Evolutionary conservation across 148 eudicot species (phyloP).

Genomic region (Chenopodium formosanum): DNA sequence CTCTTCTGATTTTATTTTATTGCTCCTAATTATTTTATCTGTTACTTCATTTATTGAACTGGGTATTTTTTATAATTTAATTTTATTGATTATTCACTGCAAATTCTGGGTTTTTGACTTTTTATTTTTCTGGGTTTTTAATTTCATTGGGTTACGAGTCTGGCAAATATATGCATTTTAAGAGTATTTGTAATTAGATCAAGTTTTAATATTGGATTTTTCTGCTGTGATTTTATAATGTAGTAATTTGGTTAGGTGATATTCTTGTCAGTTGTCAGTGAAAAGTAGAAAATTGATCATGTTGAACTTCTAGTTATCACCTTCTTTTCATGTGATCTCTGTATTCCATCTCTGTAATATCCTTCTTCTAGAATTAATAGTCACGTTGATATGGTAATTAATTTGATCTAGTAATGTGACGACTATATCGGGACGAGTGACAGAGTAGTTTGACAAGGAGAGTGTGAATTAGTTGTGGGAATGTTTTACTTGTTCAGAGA

Average conservation of each 20-base stretch:
- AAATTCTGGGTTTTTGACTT: neutral
- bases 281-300: neutral
- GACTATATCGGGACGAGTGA: neutral
- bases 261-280: neutral
- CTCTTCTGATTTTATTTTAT: neutral
- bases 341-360: neutral
- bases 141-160: neutral
- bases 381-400: too few relatives aligned
- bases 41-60: conserved; percentile 7
- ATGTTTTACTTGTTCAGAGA: neutral
- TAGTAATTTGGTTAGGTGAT: neutral
- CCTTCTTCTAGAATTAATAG: neutral
- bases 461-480: neutral
- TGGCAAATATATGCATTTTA: neutral
- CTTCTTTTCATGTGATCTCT: too few relatives aligned
- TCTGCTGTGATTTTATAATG: neutral
- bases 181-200: neutral
- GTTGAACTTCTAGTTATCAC: neutral
- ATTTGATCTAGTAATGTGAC: neutral
- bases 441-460: neutral
- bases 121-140: neutral
- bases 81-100: neutral
- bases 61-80: neutral
- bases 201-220: neutral
- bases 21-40: neutral